Base-by-base conservation (phyloP, 108 stramenopile species). In the Nitzschia putrida region DNA sequence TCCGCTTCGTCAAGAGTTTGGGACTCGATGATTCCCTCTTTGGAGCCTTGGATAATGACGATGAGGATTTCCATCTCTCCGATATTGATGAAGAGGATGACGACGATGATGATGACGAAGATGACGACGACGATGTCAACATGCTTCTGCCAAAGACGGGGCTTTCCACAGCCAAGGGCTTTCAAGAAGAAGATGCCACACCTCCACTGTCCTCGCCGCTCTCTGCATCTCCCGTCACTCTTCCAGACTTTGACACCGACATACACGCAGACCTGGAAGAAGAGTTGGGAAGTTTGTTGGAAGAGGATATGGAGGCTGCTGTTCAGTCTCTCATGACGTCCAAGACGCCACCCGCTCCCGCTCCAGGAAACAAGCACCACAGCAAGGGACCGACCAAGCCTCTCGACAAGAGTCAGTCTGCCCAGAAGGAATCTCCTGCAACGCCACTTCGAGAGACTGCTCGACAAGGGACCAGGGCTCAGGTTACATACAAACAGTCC, bases 261-360 rank as follows among this genome's bases (percentile, higher is more conserved):
- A 57, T 85, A 52, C 76, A 82, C 26, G 66, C 69, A 47, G 83
- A 88, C 56, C 66, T 91, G 37, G 87, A 90, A 64, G 89, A 77
- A 44, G 87, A 85, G 68, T 69, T 85, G 23, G 81, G 82, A 0
- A 53, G 82, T 42, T 70, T 94, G 53, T 66, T 90, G 57, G 89
- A 94, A 71, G 92, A 94, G 76, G 92, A 94, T 55, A 64, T 91
- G 54, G 89, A 94, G 64, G 89, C 89, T n/a, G 86, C 89, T 10
- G 86, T 90, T 37, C 78, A 85, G 38, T 83, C 89, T 23, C 59
- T 93, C 21, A 81, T 81, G 38, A 72, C 69, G 7, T 79, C 80
- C 13, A 74, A 82, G 18, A 77, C 74, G 40, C 73, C 74, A 37
- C 65, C 61, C 12, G 54, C 73, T 16, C 53, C 83, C 7, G 53